Evolutionary conservation across 2,329 filamentous ascomycete genomes (phyloP).

Genomic region (Fusarium sp.): DNA sequence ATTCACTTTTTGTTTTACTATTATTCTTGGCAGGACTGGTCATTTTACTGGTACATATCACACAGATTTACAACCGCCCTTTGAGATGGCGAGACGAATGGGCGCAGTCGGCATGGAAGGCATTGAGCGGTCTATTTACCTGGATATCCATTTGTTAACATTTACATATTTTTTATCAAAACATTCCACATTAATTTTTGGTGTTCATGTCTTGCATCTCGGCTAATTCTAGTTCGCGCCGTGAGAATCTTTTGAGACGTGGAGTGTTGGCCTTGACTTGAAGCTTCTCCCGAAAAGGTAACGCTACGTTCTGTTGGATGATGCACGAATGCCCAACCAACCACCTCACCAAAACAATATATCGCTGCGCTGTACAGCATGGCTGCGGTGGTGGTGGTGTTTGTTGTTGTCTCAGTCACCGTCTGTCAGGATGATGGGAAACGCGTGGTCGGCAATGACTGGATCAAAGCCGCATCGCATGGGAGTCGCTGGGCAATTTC

Average conservation of each 20-base stretch:
- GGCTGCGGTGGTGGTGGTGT: not conserved
- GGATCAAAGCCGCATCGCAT: not conserved
- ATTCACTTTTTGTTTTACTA: slow-evolving; percentile 9
- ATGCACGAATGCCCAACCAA: slow-evolving; percentile 45
- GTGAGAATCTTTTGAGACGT: not conserved
- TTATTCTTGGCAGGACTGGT: slow-evolving; percentile 20
- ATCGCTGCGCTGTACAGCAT: not conserved
- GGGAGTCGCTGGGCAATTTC: slow-evolving; percentile 12
- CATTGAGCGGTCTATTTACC: slow-evolving; percentile 39
- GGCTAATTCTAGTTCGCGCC: slow-evolving; percentile 1
- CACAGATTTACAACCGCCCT: slow-evolving; percentile 25
- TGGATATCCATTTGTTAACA: slow-evolving; percentile 44
- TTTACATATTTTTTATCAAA: slow-evolving; percentile 29
- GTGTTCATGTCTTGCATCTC: slow-evolving; percentile 9
- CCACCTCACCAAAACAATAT: slow-evolving; percentile 24
- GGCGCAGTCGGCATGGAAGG: slow-evolving; percentile 30
- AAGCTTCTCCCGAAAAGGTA: slow-evolving; percentile 26
- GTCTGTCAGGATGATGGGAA: not conserved
- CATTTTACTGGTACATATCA: slow-evolving; percentile 14
- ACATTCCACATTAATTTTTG: slow-evolving; percentile 7
- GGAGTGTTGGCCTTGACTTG: not conserved
- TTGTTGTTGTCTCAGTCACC: slow-evolving; percentile 21
- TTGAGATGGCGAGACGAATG: slow-evolving; percentile 24
- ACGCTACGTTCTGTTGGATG: slow-evolving; percentile 12
- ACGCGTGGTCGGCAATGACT: slow-evolving; percentile 24